Evolutionary conservation across 1,284 basidiomycete species (phyloP).

Genomic region (Sporisorium graminicola): DNA sequence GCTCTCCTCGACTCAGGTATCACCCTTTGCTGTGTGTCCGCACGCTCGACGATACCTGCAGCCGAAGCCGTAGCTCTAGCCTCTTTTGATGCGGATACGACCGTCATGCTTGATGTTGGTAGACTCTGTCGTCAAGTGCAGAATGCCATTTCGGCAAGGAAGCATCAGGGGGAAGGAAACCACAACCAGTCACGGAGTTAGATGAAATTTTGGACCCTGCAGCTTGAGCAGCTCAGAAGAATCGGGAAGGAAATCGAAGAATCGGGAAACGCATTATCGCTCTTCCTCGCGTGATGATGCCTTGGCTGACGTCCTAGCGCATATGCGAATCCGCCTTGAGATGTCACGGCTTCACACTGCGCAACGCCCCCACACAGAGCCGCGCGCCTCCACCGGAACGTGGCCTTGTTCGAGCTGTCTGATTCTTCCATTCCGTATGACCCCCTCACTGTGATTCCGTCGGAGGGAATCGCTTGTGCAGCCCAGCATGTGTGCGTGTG

Average conservation of each 20-base stretch:
- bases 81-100: slow-evolving; percentile 70
- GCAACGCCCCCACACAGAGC: background rate
- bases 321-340: background rate
- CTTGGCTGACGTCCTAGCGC: slow-evolving; percentile 7
- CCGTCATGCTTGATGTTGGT: slow-evolving; percentile 4
- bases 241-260: no score
- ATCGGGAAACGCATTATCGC: background rate
- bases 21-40: slow-evolving; percentile 84
- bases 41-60: slow-evolving; percentile 86
- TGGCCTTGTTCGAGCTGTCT: background rate
- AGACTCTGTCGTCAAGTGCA: background rate
- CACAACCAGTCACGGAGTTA: background rate
- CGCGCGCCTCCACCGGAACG: slow-evolving; percentile 24
- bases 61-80: slow-evolving; percentile 78
- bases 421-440: no score
- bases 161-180: background rate
- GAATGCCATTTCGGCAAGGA: background rate
- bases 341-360: no score
- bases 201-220: slow-evolving; percentile 21
- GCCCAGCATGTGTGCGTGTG: no score
- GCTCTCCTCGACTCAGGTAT: slow-evolving; percentile 84
- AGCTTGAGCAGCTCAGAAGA: no score
- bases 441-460: no score
- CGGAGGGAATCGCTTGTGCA: no score
- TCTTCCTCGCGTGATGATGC: background rate